These are phyloP conservation scores for Sphaerobolus stellatus DNA, from an alignment of 1,284 basidiomycete species.

Conservation along the genomic window DNA sequence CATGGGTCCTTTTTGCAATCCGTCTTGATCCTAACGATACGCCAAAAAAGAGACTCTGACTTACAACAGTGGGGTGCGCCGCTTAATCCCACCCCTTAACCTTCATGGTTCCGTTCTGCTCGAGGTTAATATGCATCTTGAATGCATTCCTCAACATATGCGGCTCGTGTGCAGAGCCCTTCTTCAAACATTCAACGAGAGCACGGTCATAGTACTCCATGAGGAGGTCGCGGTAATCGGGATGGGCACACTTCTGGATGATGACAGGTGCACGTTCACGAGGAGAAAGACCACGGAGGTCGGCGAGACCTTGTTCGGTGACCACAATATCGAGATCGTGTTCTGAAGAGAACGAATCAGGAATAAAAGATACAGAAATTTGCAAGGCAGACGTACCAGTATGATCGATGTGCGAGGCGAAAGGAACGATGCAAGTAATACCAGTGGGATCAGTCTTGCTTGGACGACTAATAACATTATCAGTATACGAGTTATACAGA, in stretches of 20 bases:
- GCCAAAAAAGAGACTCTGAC: too few relatives aligned
- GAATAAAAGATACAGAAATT: not conserved
- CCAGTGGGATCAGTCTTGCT: slow-evolving; percentile 50
- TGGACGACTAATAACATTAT: slow-evolving; percentile 31
- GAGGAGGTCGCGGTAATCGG: slow-evolving; percentile 46
- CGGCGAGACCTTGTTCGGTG: slow-evolving; percentile 42
- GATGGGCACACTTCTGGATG: slow-evolving; percentile 52
- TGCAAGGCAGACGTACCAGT: slow-evolving; percentile 25
- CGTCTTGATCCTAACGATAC: too few relatives aligned
- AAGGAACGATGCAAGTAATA: slow-evolving; percentile 52
- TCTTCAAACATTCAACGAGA: slow-evolving; percentile 45
- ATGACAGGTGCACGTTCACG: slow-evolving; percentile 50
- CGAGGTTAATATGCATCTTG: slow-evolving; percentile 3
- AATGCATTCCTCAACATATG: slow-evolving; percentile 40
- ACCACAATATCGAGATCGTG: slow-evolving; percentile 22
- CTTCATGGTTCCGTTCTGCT: slow-evolving; percentile 6
- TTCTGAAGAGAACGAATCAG: slow-evolving; percentile 2
- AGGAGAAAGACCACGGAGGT: slow-evolving; percentile 48
- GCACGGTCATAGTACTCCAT: slow-evolving; percentile 50
- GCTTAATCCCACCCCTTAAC: not conserved
- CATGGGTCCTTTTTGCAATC: too few relatives aligned
- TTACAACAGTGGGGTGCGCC: too few relatives aligned
- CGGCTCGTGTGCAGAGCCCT: slow-evolving; percentile 48
- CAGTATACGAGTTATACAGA: not conserved
- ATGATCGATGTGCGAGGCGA: slow-evolving; percentile 50